phyloP scores from a whole-genome alignment of 306 rosid genomes.

The Inga laurina region DNA sequence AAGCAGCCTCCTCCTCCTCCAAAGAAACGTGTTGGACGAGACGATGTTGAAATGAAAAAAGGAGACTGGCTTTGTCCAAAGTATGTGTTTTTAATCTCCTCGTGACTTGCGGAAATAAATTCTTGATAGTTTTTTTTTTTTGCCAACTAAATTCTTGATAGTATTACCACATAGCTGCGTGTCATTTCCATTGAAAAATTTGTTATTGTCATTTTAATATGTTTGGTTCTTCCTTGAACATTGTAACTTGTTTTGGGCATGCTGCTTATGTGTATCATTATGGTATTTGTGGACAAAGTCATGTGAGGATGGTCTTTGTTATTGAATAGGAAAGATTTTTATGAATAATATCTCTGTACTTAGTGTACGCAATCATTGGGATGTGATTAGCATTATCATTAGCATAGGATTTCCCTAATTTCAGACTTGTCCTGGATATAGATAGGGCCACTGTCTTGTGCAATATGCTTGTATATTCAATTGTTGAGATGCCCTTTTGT shows the following conservation, averaged over 20 bases:
- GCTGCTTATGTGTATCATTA: conserved; percentile 9
- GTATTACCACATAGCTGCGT: conserved; percentile 22
- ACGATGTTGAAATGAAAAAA: conserved; percentile 95
- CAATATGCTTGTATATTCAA: neutral
- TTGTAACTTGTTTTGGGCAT: conserved; percentile 3
- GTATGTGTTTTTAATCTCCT: conserved; percentile 50
- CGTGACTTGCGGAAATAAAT: conserved; percentile 16
- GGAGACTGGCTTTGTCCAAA: conserved; percentile 99
- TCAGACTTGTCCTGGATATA: neutral
- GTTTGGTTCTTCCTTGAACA: conserved; percentile 16
- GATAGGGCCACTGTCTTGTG: neutral
- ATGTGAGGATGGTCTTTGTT: conserved; percentile 3
- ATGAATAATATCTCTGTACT: neutral
- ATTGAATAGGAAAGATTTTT: neutral
- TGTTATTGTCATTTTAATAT: conserved; percentile 1
- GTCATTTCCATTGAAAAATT: conserved; percentile 13
- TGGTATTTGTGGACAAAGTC: neutral
- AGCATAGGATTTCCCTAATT: neutral
- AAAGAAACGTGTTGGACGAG: conserved; percentile 84
- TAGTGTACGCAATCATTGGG: neutral
- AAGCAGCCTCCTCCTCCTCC: conserved; percentile 97
- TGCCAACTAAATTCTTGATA: neutral
- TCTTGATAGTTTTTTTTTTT: neutral
- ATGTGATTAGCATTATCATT: neutral
- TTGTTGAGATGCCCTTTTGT: conserved; percentile 24